Evolutionary conservation across 2,329 filamentous ascomycete genomes (phyloP), one percentile per base, ranked within the genome.

Genomic region (Hysterium pulicare): DNA sequence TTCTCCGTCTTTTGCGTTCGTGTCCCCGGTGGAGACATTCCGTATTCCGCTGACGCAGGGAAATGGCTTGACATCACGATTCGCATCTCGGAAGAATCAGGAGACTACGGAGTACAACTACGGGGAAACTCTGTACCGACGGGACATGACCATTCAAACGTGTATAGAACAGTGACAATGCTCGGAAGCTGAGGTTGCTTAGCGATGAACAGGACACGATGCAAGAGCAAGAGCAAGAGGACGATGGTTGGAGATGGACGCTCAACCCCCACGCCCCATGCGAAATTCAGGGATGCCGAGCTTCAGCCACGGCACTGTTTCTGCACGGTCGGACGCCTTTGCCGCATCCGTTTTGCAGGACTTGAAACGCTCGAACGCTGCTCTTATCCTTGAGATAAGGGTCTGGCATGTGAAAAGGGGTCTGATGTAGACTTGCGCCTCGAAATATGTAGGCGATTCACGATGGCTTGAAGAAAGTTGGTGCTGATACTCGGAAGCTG

Each of bases 291-390:
- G 32, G 32, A 17, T 4, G n/a, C n/a, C n/a, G n/a, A n/a, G 24
- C 24, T 28, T 13, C 13, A 28, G 24, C 7, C 24, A 28, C 8
- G 13, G 24, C 24, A 28, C 8, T 7, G n/a, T n/a, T 40, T 23
- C 38, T 32, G 39, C 11, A 17, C 13, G 3, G 37, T n/a, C 24
- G 26, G 15, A 16, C 37, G 37, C 37, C 37, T 39, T 20, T 39
- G 24, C 37, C 37, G 37, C 13, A 39, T 22, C 16, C 17, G 19
- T n/a, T n/a, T n/a, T 24, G 20, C 34, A 3, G 17, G 17, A 31
- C 23, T 5, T 39, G 37, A 39, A 39, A 39, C 37, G 21, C 13
- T 17, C 16, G 13, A 7, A 28, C n/a, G 24, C 24, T 7, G 24
- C 24, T 13, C 8, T 8, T 28, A 28, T 31, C 16, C 24, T 17